These are phyloP conservation scores for Entonaema liquescens DNA, from an alignment of 495 filamentous ascomycete genomes.

Conservation along the genomic window DNA sequence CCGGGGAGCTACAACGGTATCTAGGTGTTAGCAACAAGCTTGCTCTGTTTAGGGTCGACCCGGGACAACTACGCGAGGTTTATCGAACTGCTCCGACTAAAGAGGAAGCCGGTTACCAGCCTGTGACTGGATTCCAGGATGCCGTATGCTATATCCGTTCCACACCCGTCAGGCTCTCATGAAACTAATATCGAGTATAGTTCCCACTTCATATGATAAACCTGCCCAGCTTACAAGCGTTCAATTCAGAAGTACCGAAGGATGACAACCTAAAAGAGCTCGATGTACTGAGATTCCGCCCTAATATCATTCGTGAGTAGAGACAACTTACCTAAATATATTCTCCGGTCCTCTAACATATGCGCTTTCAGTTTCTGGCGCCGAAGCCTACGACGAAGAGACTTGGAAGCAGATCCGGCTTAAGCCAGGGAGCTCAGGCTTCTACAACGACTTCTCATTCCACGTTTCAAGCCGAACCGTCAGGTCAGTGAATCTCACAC, in stretches of 20 bases:
- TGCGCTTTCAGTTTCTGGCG: constrained; percentile 47
- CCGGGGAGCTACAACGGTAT: constrained; percentile 63
- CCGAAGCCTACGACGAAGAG: constrained; percentile 67
- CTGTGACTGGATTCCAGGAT: constrained; percentile 83
- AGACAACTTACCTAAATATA: not conserved
- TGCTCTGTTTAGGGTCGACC: constrained; percentile 76
- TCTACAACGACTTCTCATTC: constrained; percentile 47
- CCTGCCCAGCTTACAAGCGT: constrained; percentile 74
- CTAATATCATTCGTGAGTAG: constrained; percentile 77
- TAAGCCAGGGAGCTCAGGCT: constrained; percentile 50
- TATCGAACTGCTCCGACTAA: constrained; percentile 78
- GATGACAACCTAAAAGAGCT: constrained; percentile 57
- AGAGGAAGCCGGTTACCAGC: constrained; percentile 75
- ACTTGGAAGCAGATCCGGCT: constrained; percentile 79
- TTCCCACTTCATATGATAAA: constrained; percentile 88
- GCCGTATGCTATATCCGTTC: constrained; percentile 66
- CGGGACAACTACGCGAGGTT: constrained; percentile 69
- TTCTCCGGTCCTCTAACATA: constrained; percentile 11
- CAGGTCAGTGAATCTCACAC: constrained; percentile 46
- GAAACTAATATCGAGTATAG: constrained; percentile 44
- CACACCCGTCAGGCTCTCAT: not conserved
- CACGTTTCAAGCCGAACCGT: constrained; percentile 76
- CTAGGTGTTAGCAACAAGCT: constrained; percentile 71
- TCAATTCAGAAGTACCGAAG: constrained; percentile 64
- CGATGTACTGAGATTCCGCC: constrained; percentile 76